These are phyloP conservation scores for Fusarium musae DNA, from an alignment of 2,329 filamentous ascomycete species.

Conservation along the genomic window DNA sequence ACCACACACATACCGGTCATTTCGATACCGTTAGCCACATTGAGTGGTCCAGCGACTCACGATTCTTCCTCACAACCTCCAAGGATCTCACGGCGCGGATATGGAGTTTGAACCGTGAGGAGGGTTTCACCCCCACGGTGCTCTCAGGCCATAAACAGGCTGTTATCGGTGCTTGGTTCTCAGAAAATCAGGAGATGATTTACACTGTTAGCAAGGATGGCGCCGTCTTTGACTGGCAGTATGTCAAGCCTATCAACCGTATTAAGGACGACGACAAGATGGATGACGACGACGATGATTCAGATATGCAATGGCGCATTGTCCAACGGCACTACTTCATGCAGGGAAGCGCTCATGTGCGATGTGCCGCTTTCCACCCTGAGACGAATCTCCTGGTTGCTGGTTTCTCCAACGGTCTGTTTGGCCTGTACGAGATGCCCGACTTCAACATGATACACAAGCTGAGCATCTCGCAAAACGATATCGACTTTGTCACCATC, in stretches of 20 bases:
- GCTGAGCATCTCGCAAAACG: constrained; percentile 91
- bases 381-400: constrained; percentile 92
- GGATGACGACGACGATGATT: constrained; percentile 66
- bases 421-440: constrained; percentile 94
- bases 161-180: constrained; percentile 97
- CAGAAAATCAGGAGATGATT: constrained; percentile 91
- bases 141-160: constrained; percentile 90
- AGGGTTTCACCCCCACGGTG: constrained; percentile 89
- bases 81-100: constrained; percentile 93
- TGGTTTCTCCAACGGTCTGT: constrained; percentile 94
- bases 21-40: constrained; percentile 88
- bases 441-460: constrained; percentile 97
- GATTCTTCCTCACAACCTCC: constrained; percentile 92
- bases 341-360: constrained; percentile 87
- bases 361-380: constrained; percentile 90
- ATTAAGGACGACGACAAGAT: constrained; percentile 70
- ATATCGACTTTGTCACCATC: constrained; percentile 93
- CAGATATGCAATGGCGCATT: constrained; percentile 88
- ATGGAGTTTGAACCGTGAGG: constrained; percentile 91
- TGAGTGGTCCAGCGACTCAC: constrained; percentile 95
- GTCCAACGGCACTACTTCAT: constrained; percentile 93
- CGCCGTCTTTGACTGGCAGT: constrained; percentile 95
- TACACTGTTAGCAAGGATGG: constrained; percentile 98
- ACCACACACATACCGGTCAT: constrained; percentile 87
- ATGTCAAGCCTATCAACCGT: constrained; percentile 69